Conservation (phyloP, 1,284 basidiomycete genomes). For the Ustilago shanxiensis region DNA sequence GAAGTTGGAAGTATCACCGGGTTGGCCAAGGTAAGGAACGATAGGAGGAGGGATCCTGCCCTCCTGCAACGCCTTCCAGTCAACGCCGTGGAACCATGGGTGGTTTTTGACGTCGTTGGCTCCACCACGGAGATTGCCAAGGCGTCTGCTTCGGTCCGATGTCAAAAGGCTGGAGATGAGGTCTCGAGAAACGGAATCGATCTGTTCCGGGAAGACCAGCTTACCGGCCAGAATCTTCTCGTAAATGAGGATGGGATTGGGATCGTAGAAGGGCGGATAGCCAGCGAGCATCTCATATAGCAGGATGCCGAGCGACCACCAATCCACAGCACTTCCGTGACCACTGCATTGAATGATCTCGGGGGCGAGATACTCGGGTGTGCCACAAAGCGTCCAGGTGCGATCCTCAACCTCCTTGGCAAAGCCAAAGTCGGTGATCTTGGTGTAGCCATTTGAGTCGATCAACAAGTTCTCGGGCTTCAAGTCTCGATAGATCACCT, state of each 20-base stretch:
- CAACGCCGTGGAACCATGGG: conserved; percentile 73
- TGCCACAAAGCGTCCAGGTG: conserved; percentile 66
- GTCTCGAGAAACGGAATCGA: conserved; percentile 72
- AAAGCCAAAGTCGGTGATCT: conserved; percentile 68
- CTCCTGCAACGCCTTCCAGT: conserved; percentile 70
- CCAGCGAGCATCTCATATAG: conserved; percentile 67
- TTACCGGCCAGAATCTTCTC: conserved; percentile 72
- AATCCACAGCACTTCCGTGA: conserved; percentile 63
- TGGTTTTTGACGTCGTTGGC: conserved; percentile 73
- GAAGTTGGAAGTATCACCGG: conserved; percentile 75
- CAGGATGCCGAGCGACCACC: conserved; percentile 68
- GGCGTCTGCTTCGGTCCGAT: conserved; percentile 71
- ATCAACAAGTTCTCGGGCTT: conserved; percentile 69
- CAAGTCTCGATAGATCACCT: conserved; percentile 67
- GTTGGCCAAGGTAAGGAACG: conserved; percentile 71
- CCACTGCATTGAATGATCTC: conserved; percentile 68
- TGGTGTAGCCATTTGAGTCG: conserved; percentile 54
- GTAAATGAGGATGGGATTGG: conserved; percentile 60
- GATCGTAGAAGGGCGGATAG: conserved; percentile 68
- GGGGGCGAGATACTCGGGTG: conserved; percentile 67
- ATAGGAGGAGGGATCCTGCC: conserved; percentile 73
- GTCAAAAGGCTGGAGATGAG: conserved; percentile 72
- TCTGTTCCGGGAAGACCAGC: conserved; percentile 72
- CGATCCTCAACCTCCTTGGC: conserved; percentile 63
- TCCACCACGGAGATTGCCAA: conserved; percentile 73